Evolutionary conservation across 768 basidiomycete species (phyloP), one percentile per base, ranked within the genome.

Genomic region (Gloeophyllum trabeum): DNA sequence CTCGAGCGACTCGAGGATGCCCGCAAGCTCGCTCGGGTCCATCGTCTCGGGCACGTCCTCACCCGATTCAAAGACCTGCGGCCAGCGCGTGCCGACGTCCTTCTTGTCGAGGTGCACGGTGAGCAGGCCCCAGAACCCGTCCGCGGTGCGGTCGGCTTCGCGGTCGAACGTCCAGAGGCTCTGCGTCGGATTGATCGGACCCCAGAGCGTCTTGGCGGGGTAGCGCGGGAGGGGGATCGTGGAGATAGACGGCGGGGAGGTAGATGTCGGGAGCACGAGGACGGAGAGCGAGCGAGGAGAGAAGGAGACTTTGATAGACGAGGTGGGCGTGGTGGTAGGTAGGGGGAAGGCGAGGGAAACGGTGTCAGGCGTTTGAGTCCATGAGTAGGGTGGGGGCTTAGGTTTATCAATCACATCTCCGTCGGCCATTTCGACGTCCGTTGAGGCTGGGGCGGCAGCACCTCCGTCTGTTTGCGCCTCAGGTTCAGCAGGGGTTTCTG

Each of bases 151-250:
- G 39, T 79, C 77, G 4, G 77, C 86, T 47, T 81, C 78, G 14
- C 78, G 71, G 51, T 96, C 91, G 75, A 83, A 94, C 4, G 89
- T 93, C 92, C 91, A 99, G 52, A 87, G 78, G 53, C 87, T 86
- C n/a, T 81, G 71, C 2, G 79, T 72, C 1, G 84, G 63, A 41
- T 76, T 75, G 48, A 99, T 82, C 6, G 64, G 62, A 48, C 78
- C 90, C 94, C 93, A 99, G 2, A 90, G 66, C 20, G 65, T 61
- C 52, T 77, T 75, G 23, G 69, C 63, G 0, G 75, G 70, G 56
- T 80, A 84, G 28, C 58, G 69, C 10, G 85, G 86, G 32, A 76
- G 60, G 23, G 63, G 55, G 26, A 67, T 46, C 16, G 43, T 34
- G 12, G 48, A 35, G 6, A 56, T 42, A 2, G 64, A 47, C n/a